Base-by-base conservation (phyloP, 805 yeast genomes). In the Myxozyma neglecta region DNA sequence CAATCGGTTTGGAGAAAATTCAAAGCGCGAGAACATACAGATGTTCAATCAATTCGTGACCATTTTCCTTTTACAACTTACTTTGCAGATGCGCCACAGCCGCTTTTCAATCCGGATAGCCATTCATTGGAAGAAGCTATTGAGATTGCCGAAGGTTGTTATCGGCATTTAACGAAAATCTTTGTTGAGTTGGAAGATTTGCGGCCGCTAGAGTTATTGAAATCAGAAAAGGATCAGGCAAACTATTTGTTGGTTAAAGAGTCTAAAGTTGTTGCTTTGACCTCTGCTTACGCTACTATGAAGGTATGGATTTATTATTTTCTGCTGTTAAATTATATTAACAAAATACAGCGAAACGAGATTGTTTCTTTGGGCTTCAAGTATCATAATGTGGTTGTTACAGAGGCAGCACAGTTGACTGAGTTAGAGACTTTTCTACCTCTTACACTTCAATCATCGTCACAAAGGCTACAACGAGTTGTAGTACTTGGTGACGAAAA, bases 401-500 rank as follows among this genome's bases (percentile, higher is more conserved):
- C 69, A 32, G 80, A 79, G 39, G 75, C 80, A 0, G 71, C 74
- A 0, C 68, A 68, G 53, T 48, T 77, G 16, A 68, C 72, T 8
- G 75, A 72, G 37, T 42, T 72, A 24, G 80, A 78, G 56, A 66
- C 74, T 0, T 45, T 76, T n/a, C 57, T 68, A 8, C 72, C 78
- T 4, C 13, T 74, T 6, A 37, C 75, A 1, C 40, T 65, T 44
- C 68, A 65, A 20, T n/a, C 53, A 10, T 39, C 50, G 2, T 34
- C 43, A 13, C 32, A 52, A 0, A 14, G 20, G 11, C 50, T 73
- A 1, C 70, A 70, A 37, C 70, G 79, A 34, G 56, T 77, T 0
- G 66, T 74, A 0, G 29, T 79, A 32, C 35, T 74, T n/a, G 82
- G 82, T 7, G 80, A 79, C 57, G 60, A 63, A 32, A 52, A 44